These are phyloP conservation scores for Sugiyamaella chiloensis DNA, from an alignment of 805 yeast genomes.

Conservation along the genomic window DNA sequence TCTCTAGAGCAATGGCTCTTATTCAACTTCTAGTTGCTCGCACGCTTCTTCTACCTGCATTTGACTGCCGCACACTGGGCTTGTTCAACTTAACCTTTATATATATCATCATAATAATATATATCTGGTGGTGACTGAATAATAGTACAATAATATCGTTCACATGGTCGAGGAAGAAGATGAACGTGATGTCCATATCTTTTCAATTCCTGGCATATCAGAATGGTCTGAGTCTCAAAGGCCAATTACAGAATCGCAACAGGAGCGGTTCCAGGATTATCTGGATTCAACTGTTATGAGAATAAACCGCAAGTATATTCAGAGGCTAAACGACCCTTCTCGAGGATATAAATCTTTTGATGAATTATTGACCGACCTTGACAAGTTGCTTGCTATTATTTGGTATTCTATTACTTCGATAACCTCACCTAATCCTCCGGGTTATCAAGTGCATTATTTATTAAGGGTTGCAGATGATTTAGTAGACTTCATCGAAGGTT, in stretches of 20 bases:
- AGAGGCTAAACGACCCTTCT: slow-evolving; percentile 15
- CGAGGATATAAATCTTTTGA: slow-evolving; percentile 21
- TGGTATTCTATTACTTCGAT: slow-evolving; percentile 55
- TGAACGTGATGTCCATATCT: not conserved
- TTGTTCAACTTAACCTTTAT: not conserved
- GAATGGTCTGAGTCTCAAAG: not conserved
- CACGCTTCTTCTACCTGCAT: too few relatives aligned
- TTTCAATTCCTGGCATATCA: not conserved
- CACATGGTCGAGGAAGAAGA: slow-evolving; percentile 7
- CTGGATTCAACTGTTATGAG: slow-evolving; percentile 25
- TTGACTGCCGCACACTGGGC: too few relatives aligned
- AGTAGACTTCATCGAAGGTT: slow-evolving; percentile 55
- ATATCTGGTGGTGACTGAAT: too few relatives aligned
- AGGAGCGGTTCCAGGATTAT: slow-evolving; percentile 19
- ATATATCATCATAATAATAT: not conserved
- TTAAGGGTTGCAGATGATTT: slow-evolving; percentile 64
- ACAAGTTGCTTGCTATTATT: slow-evolving; percentile 49
- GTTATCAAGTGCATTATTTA: slow-evolving; percentile 53
- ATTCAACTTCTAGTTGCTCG: too few relatives aligned
- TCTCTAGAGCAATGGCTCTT: too few relatives aligned
- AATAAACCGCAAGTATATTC: slow-evolving; percentile 27
- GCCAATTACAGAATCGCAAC: slow-evolving; percentile 21
- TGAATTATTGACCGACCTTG: slow-evolving; percentile 40
- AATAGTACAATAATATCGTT: not conserved
- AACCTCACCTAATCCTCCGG: slow-evolving; percentile 40